Conservation (phyloP, 306 rosid genomes). For the Ochetophila trinervis region DNA sequence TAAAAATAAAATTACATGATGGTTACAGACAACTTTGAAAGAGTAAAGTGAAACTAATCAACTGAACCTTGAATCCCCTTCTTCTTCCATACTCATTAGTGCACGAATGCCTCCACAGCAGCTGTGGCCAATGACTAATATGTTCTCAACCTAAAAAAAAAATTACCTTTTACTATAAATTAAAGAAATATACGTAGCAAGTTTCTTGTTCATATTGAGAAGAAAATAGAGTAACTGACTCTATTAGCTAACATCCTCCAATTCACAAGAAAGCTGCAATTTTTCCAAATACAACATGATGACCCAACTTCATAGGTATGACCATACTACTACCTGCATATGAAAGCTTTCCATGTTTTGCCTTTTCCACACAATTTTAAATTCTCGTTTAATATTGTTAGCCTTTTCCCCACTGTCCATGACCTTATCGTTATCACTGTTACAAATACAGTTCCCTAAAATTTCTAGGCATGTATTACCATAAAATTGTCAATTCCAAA, state of each 20-base stretch:
- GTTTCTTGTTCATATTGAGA: not conserved
- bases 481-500: too few species aligned
- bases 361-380: not conserved
- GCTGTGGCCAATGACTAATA: constrained; percentile 91
- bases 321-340: not conserved
- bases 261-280: not conserved
- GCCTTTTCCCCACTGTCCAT: not conserved
- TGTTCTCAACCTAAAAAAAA: constrained; percentile 71
- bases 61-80: constrained; percentile 50
- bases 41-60: not conserved
- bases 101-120: constrained; percentile 98
- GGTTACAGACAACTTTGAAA: constrained; percentile 17
- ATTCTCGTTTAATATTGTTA: not conserved
- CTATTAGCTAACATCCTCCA: not conserved
- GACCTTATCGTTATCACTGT: too few species aligned
- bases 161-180: not conserved
- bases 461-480: too few species aligned
- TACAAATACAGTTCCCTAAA: too few species aligned
- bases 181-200: not conserved
- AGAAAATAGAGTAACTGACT: not conserved
- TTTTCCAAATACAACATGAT: not conserved
- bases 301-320: not conserved
- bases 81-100: constrained; percentile 86
- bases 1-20: not conserved
- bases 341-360: not conserved